Conservation (phyloP, 225 moss, liverwort and hornwort species). For the Antitrichia curtipendula region DNA sequence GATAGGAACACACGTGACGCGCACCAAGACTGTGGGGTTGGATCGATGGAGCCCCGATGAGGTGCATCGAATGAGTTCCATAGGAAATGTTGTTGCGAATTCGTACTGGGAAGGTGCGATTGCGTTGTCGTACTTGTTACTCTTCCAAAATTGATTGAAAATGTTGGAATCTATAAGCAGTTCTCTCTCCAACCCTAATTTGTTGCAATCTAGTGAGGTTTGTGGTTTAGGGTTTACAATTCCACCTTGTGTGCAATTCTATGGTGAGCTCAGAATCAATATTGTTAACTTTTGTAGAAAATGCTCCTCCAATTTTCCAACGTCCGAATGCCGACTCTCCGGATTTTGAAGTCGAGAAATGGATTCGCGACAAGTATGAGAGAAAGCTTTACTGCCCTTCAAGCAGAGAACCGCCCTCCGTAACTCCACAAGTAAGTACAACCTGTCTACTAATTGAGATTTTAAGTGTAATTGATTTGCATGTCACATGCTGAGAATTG, state of each 20-base stretch:
- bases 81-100: conserved; percentile 50
- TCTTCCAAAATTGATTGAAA: background rate
- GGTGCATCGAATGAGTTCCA: conserved; percentile 42
- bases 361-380: conserved; percentile 69
- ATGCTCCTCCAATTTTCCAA: conserved; percentile 32
- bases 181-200: background rate
- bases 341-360: conserved; percentile 40
- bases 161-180: background rate
- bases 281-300: conserved; percentile 9
- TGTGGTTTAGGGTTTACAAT: background rate
- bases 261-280: background rate
- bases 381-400: conserved; percentile 36
- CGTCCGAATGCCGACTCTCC: conserved; percentile 50
- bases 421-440: background rate
- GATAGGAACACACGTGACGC: conserved; percentile 50
- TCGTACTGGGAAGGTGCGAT: conserved; percentile 60
- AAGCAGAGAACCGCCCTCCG: conserved; percentile 23
- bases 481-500: background rate
- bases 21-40: conserved; percentile 60
- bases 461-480: background rate
- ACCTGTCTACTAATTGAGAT: background rate
- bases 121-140: too few species aligned
- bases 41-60: conserved; percentile 56
- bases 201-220: background rate
- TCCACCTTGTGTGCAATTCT: background rate